These are phyloP conservation scores for Hymenoscyphus albidus DNA, from an alignment of 2,329 filamentous ascomycete species.

Conservation along the genomic window DNA sequence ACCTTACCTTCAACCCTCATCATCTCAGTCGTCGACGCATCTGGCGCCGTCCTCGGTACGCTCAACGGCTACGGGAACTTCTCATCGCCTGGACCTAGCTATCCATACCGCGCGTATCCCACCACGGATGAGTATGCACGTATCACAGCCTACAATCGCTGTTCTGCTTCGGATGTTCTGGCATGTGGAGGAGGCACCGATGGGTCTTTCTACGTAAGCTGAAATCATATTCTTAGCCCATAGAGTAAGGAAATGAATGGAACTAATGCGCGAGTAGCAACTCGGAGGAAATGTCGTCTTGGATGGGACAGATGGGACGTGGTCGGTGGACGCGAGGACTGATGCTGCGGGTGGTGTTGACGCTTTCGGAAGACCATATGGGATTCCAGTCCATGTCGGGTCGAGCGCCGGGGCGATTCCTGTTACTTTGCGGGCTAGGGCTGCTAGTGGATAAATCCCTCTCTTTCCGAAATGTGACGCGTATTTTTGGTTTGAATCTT, in stretches of 20 bases:
- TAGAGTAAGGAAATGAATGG: neutral
- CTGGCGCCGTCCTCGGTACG: slow-evolving; percentile 5
- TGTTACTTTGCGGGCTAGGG: slow-evolving; percentile 1
- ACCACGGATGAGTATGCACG: neutral
- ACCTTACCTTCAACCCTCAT: slow-evolving; percentile 1
- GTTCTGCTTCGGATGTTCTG: neutral
- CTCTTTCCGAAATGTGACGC: neutral
- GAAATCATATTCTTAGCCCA: too few relatives aligned
- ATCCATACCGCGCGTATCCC: neutral
- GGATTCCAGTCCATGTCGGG: slow-evolving; percentile 15
- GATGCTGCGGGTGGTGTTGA: slow-evolving; percentile 8
- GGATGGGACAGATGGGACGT: slow-evolving; percentile 10
- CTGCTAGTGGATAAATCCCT: slow-evolving; percentile 4
- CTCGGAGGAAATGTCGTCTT: slow-evolving; percentile 4
- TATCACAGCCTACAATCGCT: neutral
- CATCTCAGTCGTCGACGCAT: slow-evolving; percentile 5
- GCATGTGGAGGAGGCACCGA: neutral
- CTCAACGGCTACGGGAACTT: slow-evolving; percentile 17
- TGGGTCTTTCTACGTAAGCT: slow-evolving; percentile 6
- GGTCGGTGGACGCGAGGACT: slow-evolving; percentile 7
- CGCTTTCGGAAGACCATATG: slow-evolving; percentile 3
- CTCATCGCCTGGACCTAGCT: slow-evolving; percentile 12
- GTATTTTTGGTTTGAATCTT: neutral
- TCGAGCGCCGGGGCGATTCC: slow-evolving; percentile 6
- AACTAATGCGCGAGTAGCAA: neutral